These are phyloP conservation scores for Trebouxia sp. DNA, from an alignment of 139 green algal genomes.

Conservation along the genomic window DNA sequence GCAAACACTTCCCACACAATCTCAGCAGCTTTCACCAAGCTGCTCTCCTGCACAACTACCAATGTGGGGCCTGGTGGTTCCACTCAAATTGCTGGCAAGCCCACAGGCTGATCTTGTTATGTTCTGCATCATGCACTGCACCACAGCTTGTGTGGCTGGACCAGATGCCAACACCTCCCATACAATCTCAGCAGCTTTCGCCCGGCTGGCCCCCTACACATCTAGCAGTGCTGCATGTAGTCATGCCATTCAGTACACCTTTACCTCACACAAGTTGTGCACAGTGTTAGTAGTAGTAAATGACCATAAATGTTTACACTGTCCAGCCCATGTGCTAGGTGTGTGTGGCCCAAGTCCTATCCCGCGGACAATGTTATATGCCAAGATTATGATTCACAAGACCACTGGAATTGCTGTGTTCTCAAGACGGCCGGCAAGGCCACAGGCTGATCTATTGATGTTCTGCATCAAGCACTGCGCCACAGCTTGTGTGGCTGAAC, in stretches of 20 bases:
- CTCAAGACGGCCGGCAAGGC: slow-evolving; percentile 24
- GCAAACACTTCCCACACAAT: slow-evolving; percentile 24
- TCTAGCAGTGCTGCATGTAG: no score
- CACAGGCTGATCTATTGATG: not conserved
- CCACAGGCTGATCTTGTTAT: not conserved
- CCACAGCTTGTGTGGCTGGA: slow-evolving; percentile 25
- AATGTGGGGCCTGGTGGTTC: no score
- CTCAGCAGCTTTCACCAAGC: slow-evolving; percentile 16
- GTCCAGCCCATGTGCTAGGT: no score
- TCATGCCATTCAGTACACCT: no score
- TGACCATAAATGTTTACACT: no score
- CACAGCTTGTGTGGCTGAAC: slow-evolving; percentile 24
- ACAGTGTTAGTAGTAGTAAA: no score
- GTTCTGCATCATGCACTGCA: slow-evolving; percentile 31
- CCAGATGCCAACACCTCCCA: slow-evolving; percentile 21
- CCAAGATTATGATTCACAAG: no score
- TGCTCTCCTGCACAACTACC: not conserved
- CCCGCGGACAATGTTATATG: no score
- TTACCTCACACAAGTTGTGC: no score
- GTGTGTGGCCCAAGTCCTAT: no score
- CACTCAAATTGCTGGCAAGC: slow-evolving; percentile 6
- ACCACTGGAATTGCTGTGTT: no score
- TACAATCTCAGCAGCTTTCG: slow-evolving; percentile 7
- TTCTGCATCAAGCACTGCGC: slow-evolving; percentile 32
- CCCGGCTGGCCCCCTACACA: no score